A percentile compares a stretch with the other conserved stretches of the same genome.
Evolutionary conservation across 192 early-diverging fungal species (phyloP).

Genomic region (Hyaloraphidium curvatum): DNA sequence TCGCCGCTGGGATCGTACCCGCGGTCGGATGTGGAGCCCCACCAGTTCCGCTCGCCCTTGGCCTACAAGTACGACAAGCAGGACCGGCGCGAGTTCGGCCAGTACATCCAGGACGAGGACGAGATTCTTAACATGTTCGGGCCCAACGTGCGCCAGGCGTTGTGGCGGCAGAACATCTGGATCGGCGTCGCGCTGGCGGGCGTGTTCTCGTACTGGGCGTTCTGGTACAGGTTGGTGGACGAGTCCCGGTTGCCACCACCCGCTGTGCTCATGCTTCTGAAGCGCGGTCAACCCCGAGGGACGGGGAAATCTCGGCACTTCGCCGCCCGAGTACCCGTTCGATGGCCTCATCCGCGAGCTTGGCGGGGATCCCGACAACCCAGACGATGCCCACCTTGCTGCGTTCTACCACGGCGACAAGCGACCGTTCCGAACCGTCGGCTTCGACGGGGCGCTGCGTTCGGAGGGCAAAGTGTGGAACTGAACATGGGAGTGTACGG

Average conservation of each 20-base stretch:
- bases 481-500: too few species aligned
- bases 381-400: too few species aligned
- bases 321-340: constrained; percentile 1
- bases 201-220: background rate
- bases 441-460: too few species aligned
- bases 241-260: background rate
- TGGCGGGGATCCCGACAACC: background rate
- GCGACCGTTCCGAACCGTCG: too few species aligned
- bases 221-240: background rate
- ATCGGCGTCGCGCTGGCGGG: background rate
- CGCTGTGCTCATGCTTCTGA: background rate
- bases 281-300: background rate
- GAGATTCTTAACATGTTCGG: constrained; percentile 2
- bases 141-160: background rate
- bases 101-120: constrained; percentile 2
- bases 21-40: background rate
- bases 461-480: too few species aligned
- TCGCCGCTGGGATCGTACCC: background rate
- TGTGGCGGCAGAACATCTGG: background rate
- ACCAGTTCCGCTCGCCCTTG: background rate
- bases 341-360: constrained; percentile 1
- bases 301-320: background rate
- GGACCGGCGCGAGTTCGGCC: background rate
- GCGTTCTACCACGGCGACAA: too few species aligned
- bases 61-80: background rate